A percentile compares a stretch with the other conserved stretches of the same genome.
Conservation (phyloP, 1,139 yeast species). For the Candida labiduridarum region DNA sequence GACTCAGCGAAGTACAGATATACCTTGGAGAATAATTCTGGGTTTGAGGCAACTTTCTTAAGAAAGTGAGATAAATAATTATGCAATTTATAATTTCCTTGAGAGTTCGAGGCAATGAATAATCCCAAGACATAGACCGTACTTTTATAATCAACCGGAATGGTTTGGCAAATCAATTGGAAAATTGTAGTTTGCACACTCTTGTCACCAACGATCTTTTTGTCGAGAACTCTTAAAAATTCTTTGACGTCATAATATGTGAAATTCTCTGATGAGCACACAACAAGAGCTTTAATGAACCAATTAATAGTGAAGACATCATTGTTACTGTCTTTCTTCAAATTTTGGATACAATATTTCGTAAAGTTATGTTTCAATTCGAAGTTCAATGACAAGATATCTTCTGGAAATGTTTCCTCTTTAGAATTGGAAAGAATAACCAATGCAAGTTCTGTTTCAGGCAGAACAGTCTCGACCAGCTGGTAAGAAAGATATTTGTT, state of each 20-base stretch:
- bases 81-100: conserved; percentile 1
- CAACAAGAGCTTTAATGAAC: conserved; percentile 12
- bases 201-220: background rate
- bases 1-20: conserved; percentile 9
- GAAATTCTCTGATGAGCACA: background rate
- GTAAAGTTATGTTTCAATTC: conserved; percentile 7
- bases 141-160: conserved; percentile 7
- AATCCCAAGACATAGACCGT: conserved; percentile 14
- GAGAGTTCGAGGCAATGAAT: conserved; percentile 9
- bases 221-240: background rate
- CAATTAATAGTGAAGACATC: conserved; percentile 6
- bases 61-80: conserved; percentile 19
- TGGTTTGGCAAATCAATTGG: conserved; percentile 11
- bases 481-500: conserved; percentile 7
- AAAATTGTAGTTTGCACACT: conserved; percentile 9
- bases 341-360: conserved; percentile 6
- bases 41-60: conserved; percentile 11
- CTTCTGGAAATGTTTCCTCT: conserved; percentile 3
- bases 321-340: background rate
- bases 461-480: conserved; percentile 8
- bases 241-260: background rate
- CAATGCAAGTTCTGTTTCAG: conserved; percentile 21
- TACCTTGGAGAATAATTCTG: conserved; percentile 12
- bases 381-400: background rate
- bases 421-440: conserved; percentile 17